These are phyloP conservation scores for Schizophyllum commune DNA, from an alignment of 1,284 basidiomycete species.

Conservation along the genomic window DNA sequence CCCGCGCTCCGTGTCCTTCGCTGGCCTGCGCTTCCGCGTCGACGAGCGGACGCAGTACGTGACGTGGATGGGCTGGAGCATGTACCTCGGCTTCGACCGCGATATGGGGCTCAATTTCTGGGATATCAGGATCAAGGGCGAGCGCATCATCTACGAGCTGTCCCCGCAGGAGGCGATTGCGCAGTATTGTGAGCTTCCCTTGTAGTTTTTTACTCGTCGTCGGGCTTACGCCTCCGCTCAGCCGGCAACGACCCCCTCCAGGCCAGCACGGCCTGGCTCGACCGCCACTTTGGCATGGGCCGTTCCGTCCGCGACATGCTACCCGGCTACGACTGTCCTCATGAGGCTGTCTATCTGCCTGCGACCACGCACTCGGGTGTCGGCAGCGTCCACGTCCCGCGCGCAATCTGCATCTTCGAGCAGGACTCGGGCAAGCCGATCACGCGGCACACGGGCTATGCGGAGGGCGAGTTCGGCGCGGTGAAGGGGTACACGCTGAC, in stretches of 20 bases:
- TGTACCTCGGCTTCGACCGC: slow-evolving; percentile 56
- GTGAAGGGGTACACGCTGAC: slow-evolving; percentile 52
- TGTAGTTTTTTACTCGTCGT: slow-evolving; percentile 14
- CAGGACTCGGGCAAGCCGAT: slow-evolving; percentile 50
- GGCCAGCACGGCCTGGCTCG: slow-evolving; percentile 55
- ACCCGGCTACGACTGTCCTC: slow-evolving; percentile 59
- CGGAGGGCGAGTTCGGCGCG: slow-evolving; percentile 45
- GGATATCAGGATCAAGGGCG: slow-evolving; percentile 55
- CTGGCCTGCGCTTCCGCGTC: slow-evolving; percentile 49
- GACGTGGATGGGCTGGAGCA: slow-evolving; percentile 58
- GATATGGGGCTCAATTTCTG: slow-evolving; percentile 63
- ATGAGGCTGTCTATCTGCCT: slow-evolving; percentile 50
- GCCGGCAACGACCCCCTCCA: slow-evolving; percentile 60
- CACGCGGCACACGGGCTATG: slow-evolving; percentile 48
- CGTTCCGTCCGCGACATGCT: slow-evolving; percentile 47
- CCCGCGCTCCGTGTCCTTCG: slow-evolving; percentile 51
- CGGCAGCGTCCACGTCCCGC: slow-evolving; percentile 35
- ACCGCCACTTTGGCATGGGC: slow-evolving; percentile 61
- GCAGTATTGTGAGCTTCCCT: slow-evolving; percentile 35
- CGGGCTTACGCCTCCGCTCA: slow-evolving; percentile 10
- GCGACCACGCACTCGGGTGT: slow-evolving; percentile 41
- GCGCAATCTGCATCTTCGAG: slow-evolving; percentile 61
- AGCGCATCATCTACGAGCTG: slow-evolving; percentile 62
- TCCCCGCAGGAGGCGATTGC: slow-evolving; percentile 54
- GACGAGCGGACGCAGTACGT: slow-evolving; percentile 46